These are phyloP conservation scores for Lasiodiplodia theobromae DNA, from an alignment of 2,329 filamentous ascomycete genomes.

Conservation along the genomic window DNA sequence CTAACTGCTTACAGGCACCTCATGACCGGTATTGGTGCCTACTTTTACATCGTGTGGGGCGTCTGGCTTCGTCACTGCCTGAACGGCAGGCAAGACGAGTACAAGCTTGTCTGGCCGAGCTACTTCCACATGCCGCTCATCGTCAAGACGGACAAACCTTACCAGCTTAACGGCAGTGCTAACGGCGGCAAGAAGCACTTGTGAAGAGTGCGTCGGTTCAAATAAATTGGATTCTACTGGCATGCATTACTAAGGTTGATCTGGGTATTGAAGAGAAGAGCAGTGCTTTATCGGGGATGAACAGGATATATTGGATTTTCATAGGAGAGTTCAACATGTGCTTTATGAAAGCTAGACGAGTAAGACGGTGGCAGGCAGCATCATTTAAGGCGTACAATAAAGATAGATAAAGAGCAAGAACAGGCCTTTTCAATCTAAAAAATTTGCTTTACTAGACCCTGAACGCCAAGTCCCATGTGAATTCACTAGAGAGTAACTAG, in stretches of 20 bases:
- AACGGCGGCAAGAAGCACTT: conserved; percentile 16
- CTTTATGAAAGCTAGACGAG: background rate
- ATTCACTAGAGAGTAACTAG: background rate
- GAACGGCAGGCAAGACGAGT: conserved; percentile 75
- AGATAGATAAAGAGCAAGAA: conserved; percentile 1
- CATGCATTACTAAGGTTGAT: background rate
- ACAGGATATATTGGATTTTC: background rate
- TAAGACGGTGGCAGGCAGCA: background rate
- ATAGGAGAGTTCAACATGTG: background rate
- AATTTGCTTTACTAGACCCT: background rate
- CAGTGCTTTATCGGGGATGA: background rate
- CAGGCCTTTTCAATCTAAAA: background rate
- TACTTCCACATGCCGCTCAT: conserved; percentile 63
- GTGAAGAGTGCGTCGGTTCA: background rate
- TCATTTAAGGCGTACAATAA: background rate
- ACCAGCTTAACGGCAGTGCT: conserved; percentile 13
- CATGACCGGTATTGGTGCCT: conserved; percentile 82
- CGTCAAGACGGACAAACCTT: conserved; percentile 40
- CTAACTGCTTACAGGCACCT: conserved; percentile 64
- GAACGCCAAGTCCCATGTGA: background rate
- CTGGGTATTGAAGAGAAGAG: background rate
- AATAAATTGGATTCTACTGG: background rate
- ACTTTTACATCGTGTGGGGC: conserved; percentile 84
- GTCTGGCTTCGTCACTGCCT: conserved; percentile 81
- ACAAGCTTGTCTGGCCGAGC: conserved; percentile 72